These are phyloP conservation scores for Neonectria hederae DNA, from an alignment of 2,329 filamentous ascomycete genomes.

Conservation along the genomic window DNA sequence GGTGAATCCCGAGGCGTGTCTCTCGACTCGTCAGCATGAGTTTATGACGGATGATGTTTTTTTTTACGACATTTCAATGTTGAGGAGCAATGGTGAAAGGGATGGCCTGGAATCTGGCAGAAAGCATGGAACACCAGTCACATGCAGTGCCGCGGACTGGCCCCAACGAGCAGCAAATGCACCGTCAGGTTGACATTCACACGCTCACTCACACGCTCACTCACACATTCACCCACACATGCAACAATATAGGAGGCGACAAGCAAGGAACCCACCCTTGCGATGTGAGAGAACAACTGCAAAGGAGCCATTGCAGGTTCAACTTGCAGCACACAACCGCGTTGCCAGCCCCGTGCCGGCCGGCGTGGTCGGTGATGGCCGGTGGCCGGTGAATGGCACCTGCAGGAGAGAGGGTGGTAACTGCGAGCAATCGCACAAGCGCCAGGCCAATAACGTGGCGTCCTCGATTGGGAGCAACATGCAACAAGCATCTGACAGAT, in stretches of 20 bases:
- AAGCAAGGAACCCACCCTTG: not conserved
- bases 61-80: slow-evolving; percentile 13
- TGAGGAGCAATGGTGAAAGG: not conserved
- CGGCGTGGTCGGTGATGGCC: not conserved
- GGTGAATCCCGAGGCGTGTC: slow-evolving; percentile 28
- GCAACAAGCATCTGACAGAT: slow-evolving; percentile 27
- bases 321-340: no score
- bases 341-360: slow-evolving; percentile 12
- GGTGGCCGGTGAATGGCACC: slow-evolving; percentile 10
- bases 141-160: not conserved
- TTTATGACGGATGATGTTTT: slow-evolving; percentile 11
- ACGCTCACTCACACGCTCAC: not conserved
- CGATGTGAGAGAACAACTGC: slow-evolving; percentile 12
- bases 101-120: slow-evolving; percentile 2
- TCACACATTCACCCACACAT: not conserved
- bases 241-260: not conserved
- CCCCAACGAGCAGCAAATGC: not conserved
- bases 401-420: slow-evolving; percentile 24
- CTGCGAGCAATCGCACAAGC: slow-evolving; percentile 23
- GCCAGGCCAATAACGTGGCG: slow-evolving; percentile 22
- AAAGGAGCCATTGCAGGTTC: slow-evolving; percentile 9
- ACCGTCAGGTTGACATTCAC: not conserved
- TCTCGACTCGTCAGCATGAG: slow-evolving; percentile 25
- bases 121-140: not conserved
- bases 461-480: slow-evolving; percentile 8